Conservation (phyloP, 257 asterid species). For the Nicotiana knightiana region DNA sequence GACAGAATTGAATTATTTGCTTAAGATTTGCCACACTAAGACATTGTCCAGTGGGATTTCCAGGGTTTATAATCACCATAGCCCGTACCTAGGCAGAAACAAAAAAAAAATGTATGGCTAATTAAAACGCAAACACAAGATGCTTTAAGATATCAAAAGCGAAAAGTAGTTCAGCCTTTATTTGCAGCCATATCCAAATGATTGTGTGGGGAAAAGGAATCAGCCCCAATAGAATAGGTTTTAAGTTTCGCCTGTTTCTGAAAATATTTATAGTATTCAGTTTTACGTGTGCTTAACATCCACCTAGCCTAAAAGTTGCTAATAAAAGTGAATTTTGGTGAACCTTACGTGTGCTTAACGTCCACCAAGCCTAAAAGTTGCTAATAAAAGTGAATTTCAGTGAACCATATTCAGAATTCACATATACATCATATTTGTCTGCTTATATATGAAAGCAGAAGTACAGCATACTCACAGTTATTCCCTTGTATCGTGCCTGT, state of each 20-base stretch:
- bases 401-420: background rate
- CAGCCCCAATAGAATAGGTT: background rate
- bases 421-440: background rate
- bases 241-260: background rate
- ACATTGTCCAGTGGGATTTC: slow-evolving; percentile 97
- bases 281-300: background rate
- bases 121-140: background rate
- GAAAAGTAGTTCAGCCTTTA: background rate
- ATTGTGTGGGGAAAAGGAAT: background rate
- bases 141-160: background rate
- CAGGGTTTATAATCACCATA: slow-evolving; percentile 98
- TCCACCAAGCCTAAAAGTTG: background rate
- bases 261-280: background rate
- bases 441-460: background rate
- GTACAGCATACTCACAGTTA: slow-evolving; percentile 48
- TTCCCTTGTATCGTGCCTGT: slow-evolving; percentile 83
- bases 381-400: background rate
- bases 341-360: background rate
- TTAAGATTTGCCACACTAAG: slow-evolving; percentile 75
- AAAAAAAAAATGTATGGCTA: background rate
- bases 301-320: background rate
- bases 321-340: background rate
- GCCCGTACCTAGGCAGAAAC: slow-evolving; percentile 71
- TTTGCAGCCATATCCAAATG: background rate
- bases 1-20: slow-evolving; percentile 64